These are phyloP conservation scores for Pestalotiopsis sp. DNA, from an alignment of 2,329 filamentous ascomycete genomes.

Conservation along the genomic window DNA sequence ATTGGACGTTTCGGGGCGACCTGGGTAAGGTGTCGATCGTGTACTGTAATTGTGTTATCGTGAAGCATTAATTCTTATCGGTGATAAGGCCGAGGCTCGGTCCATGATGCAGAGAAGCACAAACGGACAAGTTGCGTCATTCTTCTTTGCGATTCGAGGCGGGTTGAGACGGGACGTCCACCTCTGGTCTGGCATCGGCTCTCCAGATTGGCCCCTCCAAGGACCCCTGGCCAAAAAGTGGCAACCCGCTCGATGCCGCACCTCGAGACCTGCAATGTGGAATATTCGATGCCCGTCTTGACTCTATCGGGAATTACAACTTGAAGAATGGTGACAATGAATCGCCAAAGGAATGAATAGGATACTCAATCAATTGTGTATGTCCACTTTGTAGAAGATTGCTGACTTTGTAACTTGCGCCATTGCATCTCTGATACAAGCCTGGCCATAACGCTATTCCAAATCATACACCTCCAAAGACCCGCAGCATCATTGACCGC, in stretches of 20 bases:
- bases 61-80: neutral
- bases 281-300: neutral
- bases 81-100: neutral
- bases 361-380: no score
- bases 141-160: neutral
- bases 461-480: neutral
- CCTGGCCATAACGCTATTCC: no score
- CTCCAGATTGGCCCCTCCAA: neutral
- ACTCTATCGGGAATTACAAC: no score
- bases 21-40: neutral
- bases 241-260: neutral
- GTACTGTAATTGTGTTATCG: neutral
- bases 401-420: no score
- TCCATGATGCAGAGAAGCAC: neutral
- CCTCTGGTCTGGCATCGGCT: neutral
- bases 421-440: no score
- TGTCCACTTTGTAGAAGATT: no score
- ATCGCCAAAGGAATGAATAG: no score
- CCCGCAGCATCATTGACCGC: neutral
- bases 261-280: neutral
- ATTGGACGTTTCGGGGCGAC: no score
- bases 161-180: no score
- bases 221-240: neutral
- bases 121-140: neutral
- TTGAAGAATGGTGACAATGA: no score